Evolutionary conservation across 495 filamentous ascomycete species (phyloP), one percentile per base, ranked within the genome.

Genomic region (Astrocystis sublimbata): DNA sequence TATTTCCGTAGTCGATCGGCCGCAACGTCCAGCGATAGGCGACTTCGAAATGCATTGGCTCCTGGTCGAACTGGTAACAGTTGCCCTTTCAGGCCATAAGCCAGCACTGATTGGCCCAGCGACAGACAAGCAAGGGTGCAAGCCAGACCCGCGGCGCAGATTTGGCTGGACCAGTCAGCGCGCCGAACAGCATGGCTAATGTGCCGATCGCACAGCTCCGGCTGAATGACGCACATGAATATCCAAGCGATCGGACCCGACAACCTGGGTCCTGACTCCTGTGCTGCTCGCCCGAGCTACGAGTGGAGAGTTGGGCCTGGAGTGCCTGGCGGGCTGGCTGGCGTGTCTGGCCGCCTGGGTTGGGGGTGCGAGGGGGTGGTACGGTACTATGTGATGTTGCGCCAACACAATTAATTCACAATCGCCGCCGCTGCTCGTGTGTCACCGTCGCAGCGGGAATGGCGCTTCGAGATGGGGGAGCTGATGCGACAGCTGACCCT

Each of bases 221-320:
- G 58, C 36, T 45, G 61, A 60, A 64, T 61, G 68, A 68, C 68
- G 33, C 40, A 66, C 61, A 63, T 60, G 45, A 58, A 58, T 55
- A 40, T 51, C 58, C 53, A 7, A 51, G 53, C 53, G 67, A 69
- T 71, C 67, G 60, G 69, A 69, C 67, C 69, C 69, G 62, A 67
- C 69, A 54, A 62, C 62, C 58, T 71, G 69, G 69, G 58, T 64
- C n/a, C n/a, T n/a, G n/a, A n/a, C n/a, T n/a, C n/a, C n/a, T n/a
- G n/a, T n/a, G n/a, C n/a, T n/a, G n/a, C n/a, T n/a, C n/a, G n/a
- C n/a, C n/a, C n/a, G 36, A 21, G 58, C 54, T 45, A 43, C 54
- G 24, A 28, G 24, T 45, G 53, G 54, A 33, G n/a, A n/a, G n/a
- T n/a, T n/a, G n/a, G n/a, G n/a, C n/a, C n/a, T n/a, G n/a, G n/a